These are phyloP conservation scores for Penicillium ucsense DNA, from an alignment of 495 filamentous ascomycete species.

Conservation along the genomic window DNA sequence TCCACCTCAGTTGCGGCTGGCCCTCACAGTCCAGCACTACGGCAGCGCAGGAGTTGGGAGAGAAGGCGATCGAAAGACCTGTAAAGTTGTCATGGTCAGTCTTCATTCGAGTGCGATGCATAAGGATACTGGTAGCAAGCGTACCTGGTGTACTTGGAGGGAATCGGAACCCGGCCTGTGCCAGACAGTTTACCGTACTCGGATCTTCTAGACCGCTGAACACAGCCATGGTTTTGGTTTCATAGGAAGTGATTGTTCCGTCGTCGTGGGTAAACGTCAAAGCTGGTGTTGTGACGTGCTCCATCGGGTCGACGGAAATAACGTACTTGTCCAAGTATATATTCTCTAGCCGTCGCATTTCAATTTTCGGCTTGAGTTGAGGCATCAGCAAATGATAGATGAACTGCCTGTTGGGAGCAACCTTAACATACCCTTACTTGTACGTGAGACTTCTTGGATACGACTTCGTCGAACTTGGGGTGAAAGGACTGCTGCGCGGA, in stretches of 20 bases:
- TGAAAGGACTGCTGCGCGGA: conserved; percentile 51
- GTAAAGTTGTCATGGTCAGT: neutral
- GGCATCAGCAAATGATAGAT: too few relatives aligned
- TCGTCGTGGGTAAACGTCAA: conserved; percentile 64
- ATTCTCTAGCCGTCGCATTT: conserved; percentile 58
- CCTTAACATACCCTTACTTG: conserved; percentile 26
- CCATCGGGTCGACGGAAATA: conserved; percentile 54
- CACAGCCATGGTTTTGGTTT: conserved; percentile 57
- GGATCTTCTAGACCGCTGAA: conserved; percentile 52
- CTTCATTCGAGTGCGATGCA: too few relatives aligned
- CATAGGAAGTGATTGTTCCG: conserved; percentile 67
- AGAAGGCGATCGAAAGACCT: conserved; percentile 62
- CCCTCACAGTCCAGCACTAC: conserved; percentile 57
- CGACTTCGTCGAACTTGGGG: conserved; percentile 63
- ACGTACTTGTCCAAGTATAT: conserved; percentile 55
- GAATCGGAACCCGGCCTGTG: conserved; percentile 68
- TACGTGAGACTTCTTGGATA: conserved; percentile 49
- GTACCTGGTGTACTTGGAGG: conserved; percentile 22
- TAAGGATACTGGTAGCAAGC: conserved; percentile 1
- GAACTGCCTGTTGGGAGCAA: too few relatives aligned
- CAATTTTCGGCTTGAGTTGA: conserved; percentile 38
- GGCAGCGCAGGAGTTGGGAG: conserved; percentile 62
- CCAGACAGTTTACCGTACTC: conserved; percentile 53
- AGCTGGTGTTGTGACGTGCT: conserved; percentile 53
- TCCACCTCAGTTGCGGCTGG: conserved; percentile 49